Base-by-base conservation (phyloP, 2,329 filamentous ascomycete genomes). In the Paracoccidioides brasiliensis region DNA sequence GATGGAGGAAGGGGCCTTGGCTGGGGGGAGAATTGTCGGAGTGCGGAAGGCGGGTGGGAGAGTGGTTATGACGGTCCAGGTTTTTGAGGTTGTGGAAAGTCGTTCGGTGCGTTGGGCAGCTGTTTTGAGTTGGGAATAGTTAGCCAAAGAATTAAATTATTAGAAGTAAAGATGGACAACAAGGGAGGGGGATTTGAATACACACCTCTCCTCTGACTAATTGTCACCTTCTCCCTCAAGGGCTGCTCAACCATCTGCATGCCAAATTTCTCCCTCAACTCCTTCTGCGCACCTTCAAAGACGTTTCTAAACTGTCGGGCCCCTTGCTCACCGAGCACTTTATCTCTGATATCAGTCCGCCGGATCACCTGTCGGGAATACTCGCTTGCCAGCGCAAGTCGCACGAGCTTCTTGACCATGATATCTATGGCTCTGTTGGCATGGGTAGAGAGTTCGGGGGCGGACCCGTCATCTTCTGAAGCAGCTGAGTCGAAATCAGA, bases 201-300 rank as follows among this genome's bases (percentile, higher is more conserved):
- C 73, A 58, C 72, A 84, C 85, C 86, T 76, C 86, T 84, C 63
- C 88, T 81, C 66, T 95, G 87, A 57, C 82, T 83, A 38, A 95
- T 72, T 0, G 89, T 89, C 51, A 87, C 79, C 69, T 90, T 94
- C 65, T 96, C 91, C 64, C 80, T 81, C 1, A 80, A 76, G 0
- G 93, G 90, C 52, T 97, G 76, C 71, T 96, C 90, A 3, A 82
- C 78, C 77, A 98, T 80, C 68, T 90, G 80, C 90, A 97, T 95
- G n/a, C 93, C 93, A 71, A 95, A 97, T 0, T 84, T 78, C 1
- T 74, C 73, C 50, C 78, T 76, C 41, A 98, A 74, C 61, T 86
- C 80, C 38, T 75, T 71, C 68, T 98, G 91, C 44, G 91, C 88
- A 43, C 80, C 75, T 0, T 80, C 80, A 64, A 95, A 96, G 3